Conservation (phyloP, 805 yeast genomes). For the Middelhovenomyces tepae region DNA sequence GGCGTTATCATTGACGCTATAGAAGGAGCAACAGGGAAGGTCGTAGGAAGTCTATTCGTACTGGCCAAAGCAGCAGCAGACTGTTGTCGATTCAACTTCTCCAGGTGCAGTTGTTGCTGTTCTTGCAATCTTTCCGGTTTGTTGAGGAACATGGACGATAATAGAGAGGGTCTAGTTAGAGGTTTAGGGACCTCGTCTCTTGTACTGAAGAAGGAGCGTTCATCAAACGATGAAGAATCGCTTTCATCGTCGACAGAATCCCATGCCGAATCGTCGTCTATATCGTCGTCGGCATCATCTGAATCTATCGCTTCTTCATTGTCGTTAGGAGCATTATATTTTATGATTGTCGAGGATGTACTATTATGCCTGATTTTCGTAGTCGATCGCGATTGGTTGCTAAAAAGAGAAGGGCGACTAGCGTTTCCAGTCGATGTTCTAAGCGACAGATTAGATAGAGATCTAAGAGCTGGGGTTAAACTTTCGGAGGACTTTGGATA, state of each 20-base stretch:
- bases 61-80: slow-evolving; percentile 13
- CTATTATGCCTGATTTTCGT: no score
- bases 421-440: no score
- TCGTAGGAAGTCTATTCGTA: neutral
- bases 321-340: slow-evolving; percentile 7
- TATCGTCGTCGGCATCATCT: slow-evolving; percentile 20
- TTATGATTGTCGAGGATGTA: no score
- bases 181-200: slow-evolving; percentile 24
- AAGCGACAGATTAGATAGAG: no score
- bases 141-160: slow-evolving; percentile 31
- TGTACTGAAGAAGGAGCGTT: slow-evolving; percentile 23
- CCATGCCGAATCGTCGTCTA: slow-evolving; percentile 29
- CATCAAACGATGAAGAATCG: slow-evolving; percentile 24
- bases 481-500: no score
- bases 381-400: no score
- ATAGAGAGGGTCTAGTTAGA: slow-evolving; percentile 27
- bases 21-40: no score
- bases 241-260: slow-evolving; percentile 30
- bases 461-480: no score
- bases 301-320: slow-evolving; percentile 10
- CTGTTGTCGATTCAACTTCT: slow-evolving; percentile 1
- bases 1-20: no score
- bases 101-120: slow-evolving; percentile 12
- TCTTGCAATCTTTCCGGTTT: slow-evolving; percentile 19
- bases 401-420: no score